Evolutionary conservation across 2,329 filamentous ascomycete genomes (phyloP).

Genomic region (Monilinia vaccinii-corymbosi): DNA sequence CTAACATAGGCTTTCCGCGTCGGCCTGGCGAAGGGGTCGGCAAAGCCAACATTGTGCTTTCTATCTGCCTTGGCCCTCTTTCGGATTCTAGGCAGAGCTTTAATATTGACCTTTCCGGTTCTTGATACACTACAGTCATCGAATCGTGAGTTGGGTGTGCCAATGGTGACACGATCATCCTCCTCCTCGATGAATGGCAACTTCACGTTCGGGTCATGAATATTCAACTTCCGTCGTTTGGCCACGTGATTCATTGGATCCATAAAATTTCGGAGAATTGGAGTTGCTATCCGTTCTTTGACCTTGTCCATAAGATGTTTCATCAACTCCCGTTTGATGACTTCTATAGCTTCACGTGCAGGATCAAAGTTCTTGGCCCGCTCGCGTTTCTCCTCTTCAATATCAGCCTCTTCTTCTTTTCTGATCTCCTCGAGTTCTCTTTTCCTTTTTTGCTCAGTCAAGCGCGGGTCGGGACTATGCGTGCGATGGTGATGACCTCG

Average conservation of each 20-base stretch:
- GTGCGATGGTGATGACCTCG: slow-evolving; percentile 32
- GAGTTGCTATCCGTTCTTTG: slow-evolving; percentile 76
- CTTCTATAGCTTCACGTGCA: slow-evolving; percentile 71
- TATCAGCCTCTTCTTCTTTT: slow-evolving; percentile 68
- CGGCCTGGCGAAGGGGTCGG: slow-evolving; percentile 56
- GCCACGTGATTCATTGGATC: slow-evolving; percentile 71
- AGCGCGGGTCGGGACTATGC: slow-evolving; percentile 34
- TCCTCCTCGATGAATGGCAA: slow-evolving; percentile 47
- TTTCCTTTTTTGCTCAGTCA: slow-evolving; percentile 43
- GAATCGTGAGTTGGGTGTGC: slow-evolving; percentile 53
- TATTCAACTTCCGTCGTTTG: slow-evolving; percentile 72
- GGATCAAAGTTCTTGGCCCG: slow-evolving; percentile 84
- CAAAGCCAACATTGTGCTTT: slow-evolving; percentile 52
- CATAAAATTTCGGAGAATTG: slow-evolving; percentile 70
- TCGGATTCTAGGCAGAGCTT: slow-evolving; percentile 64
- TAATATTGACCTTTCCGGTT: slow-evolving; percentile 48
- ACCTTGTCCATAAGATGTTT: slow-evolving; percentile 86
- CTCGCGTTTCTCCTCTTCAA: slow-evolving; percentile 84
- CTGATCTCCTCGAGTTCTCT: slow-evolving; percentile 58
- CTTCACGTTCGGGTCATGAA: slow-evolving; percentile 58
- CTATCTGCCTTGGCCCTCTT: slow-evolving; percentile 41
- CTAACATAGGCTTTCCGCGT: slow-evolving; percentile 59
- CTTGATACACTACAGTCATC: slow-evolving; percentile 42
- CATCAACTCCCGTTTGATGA: slow-evolving; percentile 69
- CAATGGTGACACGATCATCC: slow-evolving; percentile 48